Evolutionary conservation across 805 yeast genomes (phyloP).

Genomic region (Vanderwaltozyma yarrowii): DNA sequence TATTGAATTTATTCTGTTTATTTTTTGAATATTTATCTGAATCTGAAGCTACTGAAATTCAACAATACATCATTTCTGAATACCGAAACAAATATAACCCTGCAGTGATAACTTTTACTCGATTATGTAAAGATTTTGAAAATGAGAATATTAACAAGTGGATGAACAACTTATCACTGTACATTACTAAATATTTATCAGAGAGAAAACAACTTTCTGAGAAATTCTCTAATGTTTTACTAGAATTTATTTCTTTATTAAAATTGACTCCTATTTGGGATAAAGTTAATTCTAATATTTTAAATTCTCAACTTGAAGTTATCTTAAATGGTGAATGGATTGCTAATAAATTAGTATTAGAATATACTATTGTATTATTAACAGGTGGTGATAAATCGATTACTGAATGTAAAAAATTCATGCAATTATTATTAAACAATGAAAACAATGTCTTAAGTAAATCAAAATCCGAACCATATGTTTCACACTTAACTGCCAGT

Average conservation of each 20-base stretch:
- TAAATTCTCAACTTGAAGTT: conserved; percentile 60
- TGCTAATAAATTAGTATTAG: conserved; percentile 31
- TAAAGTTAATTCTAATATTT: conserved; percentile 34
- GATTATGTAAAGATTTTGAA: conserved; percentile 8
- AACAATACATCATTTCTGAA: conserved; percentile 23
- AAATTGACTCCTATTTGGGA: conserved; percentile 29
- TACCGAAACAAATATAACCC: conserved; percentile 25
- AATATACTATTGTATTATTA: conserved; percentile 35
- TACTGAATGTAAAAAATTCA: conserved; percentile 38
- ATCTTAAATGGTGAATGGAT: conserved; percentile 43
- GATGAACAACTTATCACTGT: conserved; percentile 49
- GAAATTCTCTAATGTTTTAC: conserved; percentile 28
- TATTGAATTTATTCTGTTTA: conserved; percentile 7
- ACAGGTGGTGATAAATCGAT: conserved; percentile 28
- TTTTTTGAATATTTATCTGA: conserved; percentile 5
- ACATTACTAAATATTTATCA: conserved; percentile 54
- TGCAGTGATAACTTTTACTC: conserved; percentile 21
- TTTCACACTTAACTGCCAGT: conserved; percentile 36
- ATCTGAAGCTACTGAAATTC: conserved; percentile 16
- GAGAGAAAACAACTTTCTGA: conserved; percentile 27
- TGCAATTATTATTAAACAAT: conserved; percentile 57
- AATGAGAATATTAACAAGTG: conserved; percentile 30
- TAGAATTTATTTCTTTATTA: conserved; percentile 27
- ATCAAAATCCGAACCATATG: conserved; percentile 14
- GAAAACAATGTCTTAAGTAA: conserved; percentile 30